Conservation (phyloP, 257 asterid genomes). For the Jaltomata sinuosa region DNA sequence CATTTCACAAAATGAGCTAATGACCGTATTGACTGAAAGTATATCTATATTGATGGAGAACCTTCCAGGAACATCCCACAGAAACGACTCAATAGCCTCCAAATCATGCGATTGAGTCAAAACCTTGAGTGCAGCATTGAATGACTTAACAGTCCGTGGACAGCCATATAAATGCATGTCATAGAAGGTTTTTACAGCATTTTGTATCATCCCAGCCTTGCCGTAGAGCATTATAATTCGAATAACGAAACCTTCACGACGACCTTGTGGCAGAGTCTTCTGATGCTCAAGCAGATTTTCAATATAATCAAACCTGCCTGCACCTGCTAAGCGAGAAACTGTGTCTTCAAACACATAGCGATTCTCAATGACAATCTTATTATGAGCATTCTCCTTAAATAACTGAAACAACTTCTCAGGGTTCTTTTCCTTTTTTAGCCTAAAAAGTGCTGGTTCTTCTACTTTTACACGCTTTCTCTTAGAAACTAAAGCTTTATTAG, state of each 20-base stretch:
- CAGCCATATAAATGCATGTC: conserved; percentile 74
- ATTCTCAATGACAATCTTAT: conserved; percentile 59
- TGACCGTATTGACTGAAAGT: conserved; percentile 47
- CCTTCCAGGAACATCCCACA: conserved; percentile 33
- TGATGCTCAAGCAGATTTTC: conserved; percentile 76
- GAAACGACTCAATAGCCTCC: conserved; percentile 40
- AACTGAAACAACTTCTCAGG: conserved; percentile 58
- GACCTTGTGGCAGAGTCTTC: conserved; percentile 76
- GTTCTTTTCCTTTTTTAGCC: conserved; percentile 63
- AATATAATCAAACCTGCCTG: conserved; percentile 58
- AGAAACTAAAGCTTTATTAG: conserved; percentile 3
- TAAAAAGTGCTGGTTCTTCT: conserved; percentile 61
- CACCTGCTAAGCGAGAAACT: conserved; percentile 71
- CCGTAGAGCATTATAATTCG: conserved; percentile 74
- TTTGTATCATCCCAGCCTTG: conserved; percentile 55
- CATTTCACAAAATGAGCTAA: conserved; percentile 66
- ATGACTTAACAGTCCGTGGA: conserved; percentile 61
- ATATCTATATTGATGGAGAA: conserved; percentile 43
- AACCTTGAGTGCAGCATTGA: conserved; percentile 70
- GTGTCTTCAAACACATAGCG: conserved; percentile 71
- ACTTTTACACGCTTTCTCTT: conserved; percentile 12
- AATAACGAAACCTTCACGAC: conserved; percentile 75
- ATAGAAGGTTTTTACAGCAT: conserved; percentile 56
- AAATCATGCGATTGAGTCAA: conserved; percentile 52
- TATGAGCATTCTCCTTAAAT: conserved; percentile 68